These are phyloP conservation scores for Rhodomyrtus tomentosa DNA, from an alignment of 345 rosid species.

Conservation along the genomic window DNA sequence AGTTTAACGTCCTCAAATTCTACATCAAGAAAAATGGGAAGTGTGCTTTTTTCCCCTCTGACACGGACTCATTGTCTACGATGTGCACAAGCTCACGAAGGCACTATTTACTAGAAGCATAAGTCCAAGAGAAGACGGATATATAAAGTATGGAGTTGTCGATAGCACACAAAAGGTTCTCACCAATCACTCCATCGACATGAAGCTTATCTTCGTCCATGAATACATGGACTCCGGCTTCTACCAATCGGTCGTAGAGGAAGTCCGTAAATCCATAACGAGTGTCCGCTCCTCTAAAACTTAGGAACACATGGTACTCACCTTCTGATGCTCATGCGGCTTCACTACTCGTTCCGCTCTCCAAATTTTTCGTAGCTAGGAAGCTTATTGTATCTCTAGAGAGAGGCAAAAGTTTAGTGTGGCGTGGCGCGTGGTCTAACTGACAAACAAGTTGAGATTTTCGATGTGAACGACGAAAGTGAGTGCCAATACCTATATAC, in stretches of 20 bases:
- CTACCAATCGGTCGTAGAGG: neutral
- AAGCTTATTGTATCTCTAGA: too few species aligned
- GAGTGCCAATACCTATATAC: neutral
- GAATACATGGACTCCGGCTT: neutral
- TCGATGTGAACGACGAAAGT: too few species aligned
- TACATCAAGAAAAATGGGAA: neutral
- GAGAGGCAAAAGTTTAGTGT: neutral
- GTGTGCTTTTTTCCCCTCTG: neutral
- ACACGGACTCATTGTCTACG: neutral
- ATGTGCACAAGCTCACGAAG: neutral
- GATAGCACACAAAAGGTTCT: neutral
- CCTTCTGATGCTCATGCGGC: neutral
- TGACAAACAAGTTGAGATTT: neutral
- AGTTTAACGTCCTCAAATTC: neutral
- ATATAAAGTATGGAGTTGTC: neutral
- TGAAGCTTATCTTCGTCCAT: neutral
- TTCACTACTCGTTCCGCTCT: neutral
- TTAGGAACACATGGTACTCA: neutral
- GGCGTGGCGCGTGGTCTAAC: neutral
- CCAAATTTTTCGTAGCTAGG: neutral
- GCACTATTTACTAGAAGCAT: neutral
- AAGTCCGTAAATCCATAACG: neutral
- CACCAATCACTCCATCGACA: neutral
- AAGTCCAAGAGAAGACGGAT: neutral
- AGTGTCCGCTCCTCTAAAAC: neutral